Base-by-base conservation (phyloP, 139 green algal species). In the Auxenochlorella protothecoides region DNA sequence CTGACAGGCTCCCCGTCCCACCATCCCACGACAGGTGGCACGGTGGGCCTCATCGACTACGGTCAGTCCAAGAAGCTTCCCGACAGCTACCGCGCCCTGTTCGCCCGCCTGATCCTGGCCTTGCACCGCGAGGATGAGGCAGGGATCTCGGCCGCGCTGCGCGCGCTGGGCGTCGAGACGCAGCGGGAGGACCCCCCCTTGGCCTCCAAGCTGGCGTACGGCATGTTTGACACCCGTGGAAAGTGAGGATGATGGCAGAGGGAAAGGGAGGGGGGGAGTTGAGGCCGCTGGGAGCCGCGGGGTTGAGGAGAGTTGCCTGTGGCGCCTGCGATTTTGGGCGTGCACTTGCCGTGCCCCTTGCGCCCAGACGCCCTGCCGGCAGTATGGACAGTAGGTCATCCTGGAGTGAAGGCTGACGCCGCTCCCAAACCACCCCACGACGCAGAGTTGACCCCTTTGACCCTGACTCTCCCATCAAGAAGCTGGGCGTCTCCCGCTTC, bases 181-280 rank as follows among this genome's bases (percentile, higher is more conserved):
- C 85, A 84, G 51, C 74, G 76, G 62, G 59, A 77, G 3, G 87
- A 92, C 44, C n/a, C 73, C 12, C 70, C 55, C 1, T 60, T 91
- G 10, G 72, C 77, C n/a, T 70, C 78, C 10, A 78, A 88, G 70
- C 95, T 97, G 88, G 88, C 86, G 0, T 78, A 83, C 27, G 86
- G 90, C 64, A 98, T 98, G 93, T 98, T 98, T 81, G 91, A 97
- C 85, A 97, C 93, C 10, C 67, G 75, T 2, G 87, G 88, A 9
- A 89, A 79, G 80, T 81, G 63, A 68, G 72, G n/a, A 44, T 1
- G 27, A 44, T 44, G 27, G 27, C 27, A 44, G 27, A 44, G 27
- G 27, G 27, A 44, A 44, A 44, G 27, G 27, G 27, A 44, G 27
- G 27, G 27, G 27, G 27, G 27, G 27, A 44, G 27, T 44, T 44